Evolutionary conservation across 1,284 basidiomycete species (phyloP).

Genomic region (Vanrija sp.): DNA sequence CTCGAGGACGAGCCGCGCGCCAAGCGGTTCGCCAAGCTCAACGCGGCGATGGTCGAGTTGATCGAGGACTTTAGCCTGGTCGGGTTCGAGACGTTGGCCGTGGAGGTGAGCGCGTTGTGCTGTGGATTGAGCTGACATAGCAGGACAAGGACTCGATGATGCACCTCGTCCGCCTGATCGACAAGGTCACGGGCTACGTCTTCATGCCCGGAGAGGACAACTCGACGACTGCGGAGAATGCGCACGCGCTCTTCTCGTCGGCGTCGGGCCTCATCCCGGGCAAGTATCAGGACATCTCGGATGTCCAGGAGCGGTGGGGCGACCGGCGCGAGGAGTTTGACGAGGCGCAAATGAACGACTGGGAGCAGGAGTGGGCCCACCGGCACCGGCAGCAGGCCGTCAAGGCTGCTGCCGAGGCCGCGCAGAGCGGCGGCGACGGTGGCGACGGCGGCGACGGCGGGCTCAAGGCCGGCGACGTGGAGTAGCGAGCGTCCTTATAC

Average conservation of each 20-base stretch:
- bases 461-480: too few species aligned
- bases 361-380: slow-evolving; percentile 48
- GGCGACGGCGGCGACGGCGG: too few species aligned
- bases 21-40: slow-evolving; percentile 69
- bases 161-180: slow-evolving; percentile 71
- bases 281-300: slow-evolving; percentile 59
- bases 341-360: slow-evolving; percentile 61
- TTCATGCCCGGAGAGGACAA: slow-evolving; percentile 57
- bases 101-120: slow-evolving; percentile 63
- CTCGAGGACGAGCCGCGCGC: slow-evolving; percentile 60
- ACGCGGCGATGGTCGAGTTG: slow-evolving; percentile 83
- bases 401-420: background rate
- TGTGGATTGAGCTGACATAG: background rate
- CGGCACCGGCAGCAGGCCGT: slow-evolving; percentile 15
- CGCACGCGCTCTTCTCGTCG: slow-evolving; percentile 62
- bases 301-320: slow-evolving; percentile 85
- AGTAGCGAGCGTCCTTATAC: too few species aligned
- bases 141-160: slow-evolving; percentile 92
- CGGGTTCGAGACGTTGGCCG: slow-evolving; percentile 93
- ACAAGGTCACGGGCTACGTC: slow-evolving; percentile 84
- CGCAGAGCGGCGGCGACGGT: too few species aligned
- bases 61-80: slow-evolving; percentile 94
- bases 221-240: slow-evolving; percentile 59
- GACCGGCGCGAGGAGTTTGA: slow-evolving; percentile 74
- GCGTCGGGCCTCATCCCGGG: slow-evolving; percentile 60